A percentile compares a stretch with the other conserved stretches of the same genome.
phyloP scores from a whole-genome alignment of 768 basidiomycete genomes.

The Mycena floridula region DNA sequence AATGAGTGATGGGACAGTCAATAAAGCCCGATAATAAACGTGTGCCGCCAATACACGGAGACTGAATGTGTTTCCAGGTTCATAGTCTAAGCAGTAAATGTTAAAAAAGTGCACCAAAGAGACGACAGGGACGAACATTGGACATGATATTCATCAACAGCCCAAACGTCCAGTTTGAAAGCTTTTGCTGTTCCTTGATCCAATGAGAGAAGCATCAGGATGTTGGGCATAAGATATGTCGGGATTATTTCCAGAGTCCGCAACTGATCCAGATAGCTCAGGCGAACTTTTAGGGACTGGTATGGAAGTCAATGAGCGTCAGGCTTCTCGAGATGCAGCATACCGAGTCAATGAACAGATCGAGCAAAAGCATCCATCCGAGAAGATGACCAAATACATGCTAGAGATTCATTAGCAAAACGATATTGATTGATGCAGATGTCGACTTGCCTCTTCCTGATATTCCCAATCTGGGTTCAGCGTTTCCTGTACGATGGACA shows the following conservation, averaged over 20 bases:
- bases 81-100: conserved; percentile 43
- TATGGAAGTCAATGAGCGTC: too few relatives aligned
- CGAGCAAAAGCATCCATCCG: conserved; percentile 86
- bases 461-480: conserved; percentile 32
- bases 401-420: conserved; percentile 20
- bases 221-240: conserved; percentile 59
- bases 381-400: conserved; percentile 66
- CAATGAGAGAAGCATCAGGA: conserved; percentile 63
- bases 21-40: conserved; percentile 81
- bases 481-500: conserved; percentile 51
- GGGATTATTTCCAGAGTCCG: conserved; percentile 62
- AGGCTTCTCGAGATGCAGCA: too few relatives aligned
- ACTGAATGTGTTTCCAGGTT: conserved; percentile 43
- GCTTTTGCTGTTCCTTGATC: conserved; percentile 58
- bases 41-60: conserved; percentile 75
- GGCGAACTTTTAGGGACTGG: conserved; percentile 84
- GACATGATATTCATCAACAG: conserved; percentile 76
- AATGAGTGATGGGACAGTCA: conserved; percentile 79
- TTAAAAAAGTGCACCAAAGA: conserved; percentile 1
- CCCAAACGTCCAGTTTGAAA: conserved; percentile 83
- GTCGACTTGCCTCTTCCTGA: too few relatives aligned
- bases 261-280: conserved; percentile 82
- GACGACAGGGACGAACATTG: conserved; percentile 43
- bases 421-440: too few relatives aligned
- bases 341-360: conserved; percentile 80